phyloP scores from a whole-genome alignment of 2,329 filamentous ascomycete genomes.

The Herpotrichia juniperi region DNA sequence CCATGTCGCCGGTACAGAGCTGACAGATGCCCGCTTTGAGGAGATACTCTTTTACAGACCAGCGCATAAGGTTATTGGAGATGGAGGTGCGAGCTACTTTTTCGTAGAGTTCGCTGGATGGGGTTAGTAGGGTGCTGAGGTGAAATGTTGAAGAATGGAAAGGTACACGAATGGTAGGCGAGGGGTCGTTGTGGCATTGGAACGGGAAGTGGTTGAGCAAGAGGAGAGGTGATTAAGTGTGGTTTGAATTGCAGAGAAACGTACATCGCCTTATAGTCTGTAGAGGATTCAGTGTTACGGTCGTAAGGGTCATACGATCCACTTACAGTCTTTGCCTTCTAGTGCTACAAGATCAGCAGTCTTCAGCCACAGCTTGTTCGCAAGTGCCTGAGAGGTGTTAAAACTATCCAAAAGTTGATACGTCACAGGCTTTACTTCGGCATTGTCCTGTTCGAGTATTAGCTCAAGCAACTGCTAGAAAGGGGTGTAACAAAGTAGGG shows the following conservation, averaged over 20 bases:
- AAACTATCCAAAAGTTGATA: slow-evolving; percentile 21
- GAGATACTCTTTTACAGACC: slow-evolving; percentile 86
- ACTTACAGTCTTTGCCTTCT: slow-evolving; percentile 82
- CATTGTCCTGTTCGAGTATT: slow-evolving; percentile 39
- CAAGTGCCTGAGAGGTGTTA: slow-evolving; percentile 61
- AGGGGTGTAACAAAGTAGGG: not conserved
- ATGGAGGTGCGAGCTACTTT: slow-evolving; percentile 79
- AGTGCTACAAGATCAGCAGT: slow-evolving; percentile 86
- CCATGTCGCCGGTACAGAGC: slow-evolving; percentile 75
- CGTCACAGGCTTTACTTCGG: slow-evolving; percentile 33
- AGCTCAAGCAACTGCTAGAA: slow-evolving; percentile 12
- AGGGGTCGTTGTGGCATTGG: not conserved
- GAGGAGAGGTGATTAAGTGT: too few relatives aligned
- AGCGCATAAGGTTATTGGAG: slow-evolving; percentile 74
- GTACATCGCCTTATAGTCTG: slow-evolving; percentile 43
- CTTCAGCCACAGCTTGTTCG: slow-evolving; percentile 93
- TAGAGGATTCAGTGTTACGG: slow-evolving; percentile 5
- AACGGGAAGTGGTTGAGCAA: not conserved
- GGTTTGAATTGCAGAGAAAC: not conserved
- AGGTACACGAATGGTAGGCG: not conserved
- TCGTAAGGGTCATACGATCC: not conserved
- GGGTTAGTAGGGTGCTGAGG: not conserved
- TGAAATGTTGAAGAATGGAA: not conserved
- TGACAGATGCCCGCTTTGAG: slow-evolving; percentile 94
- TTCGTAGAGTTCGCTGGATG: slow-evolving; percentile 65